These are phyloP conservation scores for Apophysomyces sp. DNA, from an alignment of 371 early-diverging fungal species.

Conservation along the genomic window DNA sequence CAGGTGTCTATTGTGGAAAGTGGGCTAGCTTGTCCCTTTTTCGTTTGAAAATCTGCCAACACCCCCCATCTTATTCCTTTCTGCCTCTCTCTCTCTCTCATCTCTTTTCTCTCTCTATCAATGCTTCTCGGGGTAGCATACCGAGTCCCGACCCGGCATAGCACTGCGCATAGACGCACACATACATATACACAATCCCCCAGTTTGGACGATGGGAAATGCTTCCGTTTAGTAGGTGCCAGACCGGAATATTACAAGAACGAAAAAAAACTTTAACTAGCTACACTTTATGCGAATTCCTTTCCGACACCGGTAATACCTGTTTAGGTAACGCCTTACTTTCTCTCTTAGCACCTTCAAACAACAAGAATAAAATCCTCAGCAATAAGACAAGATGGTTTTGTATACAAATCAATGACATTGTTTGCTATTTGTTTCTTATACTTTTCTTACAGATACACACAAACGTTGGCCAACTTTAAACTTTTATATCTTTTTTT, in stretches of 20 bases:
- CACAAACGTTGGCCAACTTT: not conserved
- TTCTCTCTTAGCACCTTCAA: not conserved
- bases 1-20: conserved; percentile 2
- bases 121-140: not conserved
- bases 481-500: not conserved
- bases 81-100: no score
- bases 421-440: conserved; percentile 1
- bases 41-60: not conserved
- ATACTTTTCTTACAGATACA: not conserved
- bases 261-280: not conserved
- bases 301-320: not conserved
- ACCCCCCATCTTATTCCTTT: no score
- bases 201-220: not conserved
- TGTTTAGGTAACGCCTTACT: not conserved
- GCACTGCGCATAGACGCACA: not conserved
- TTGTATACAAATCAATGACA: conserved; percentile 1
- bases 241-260: conserved; percentile 1
- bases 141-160: not conserved
- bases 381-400: not conserved
- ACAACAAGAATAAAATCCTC: not conserved
- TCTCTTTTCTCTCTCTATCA: no score
- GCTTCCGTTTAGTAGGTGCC: not conserved
- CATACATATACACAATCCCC: not conserved
- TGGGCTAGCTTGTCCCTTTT: not conserved
- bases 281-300: not conserved